These are phyloP conservation scores for Vaccinium myrtillus DNA, from an alignment of 148 eudicot genomes.

Conservation along the genomic window DNA sequence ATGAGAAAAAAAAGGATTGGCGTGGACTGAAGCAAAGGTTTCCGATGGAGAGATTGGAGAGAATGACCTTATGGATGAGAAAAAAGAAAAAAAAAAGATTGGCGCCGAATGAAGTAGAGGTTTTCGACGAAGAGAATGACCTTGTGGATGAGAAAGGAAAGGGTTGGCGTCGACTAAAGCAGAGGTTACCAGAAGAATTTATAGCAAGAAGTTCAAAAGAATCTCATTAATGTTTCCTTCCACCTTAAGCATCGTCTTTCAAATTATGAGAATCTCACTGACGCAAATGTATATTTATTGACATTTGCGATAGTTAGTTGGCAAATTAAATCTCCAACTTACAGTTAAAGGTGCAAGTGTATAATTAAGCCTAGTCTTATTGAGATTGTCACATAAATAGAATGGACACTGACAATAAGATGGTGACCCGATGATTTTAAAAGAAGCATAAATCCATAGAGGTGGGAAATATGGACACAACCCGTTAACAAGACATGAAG, in stretches of 20 bases:
- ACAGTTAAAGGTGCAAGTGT: background rate
- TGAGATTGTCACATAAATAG: background rate
- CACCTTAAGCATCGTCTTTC: background rate
- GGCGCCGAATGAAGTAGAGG: too few species aligned
- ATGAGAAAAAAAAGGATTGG: too few species aligned
- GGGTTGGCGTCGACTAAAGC: too few species aligned
- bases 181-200: background rate
- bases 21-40: too few species aligned
- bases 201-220: background rate
- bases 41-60: background rate
- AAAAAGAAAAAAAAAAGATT: too few species aligned
- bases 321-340: constrained; percentile 12
- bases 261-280: background rate
- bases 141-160: background rate
- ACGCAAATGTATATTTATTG: background rate
- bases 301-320: background rate
- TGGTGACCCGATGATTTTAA: background rate
- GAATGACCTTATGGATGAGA: background rate
- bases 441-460: background rate
- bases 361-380: background rate
- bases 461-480: too few species aligned
- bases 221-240: background rate
- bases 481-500: too few species aligned
- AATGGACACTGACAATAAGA: background rate
- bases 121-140: background rate